Conservation (phyloP, 441 rosid genomes). For the Mallotus japonicus region DNA sequence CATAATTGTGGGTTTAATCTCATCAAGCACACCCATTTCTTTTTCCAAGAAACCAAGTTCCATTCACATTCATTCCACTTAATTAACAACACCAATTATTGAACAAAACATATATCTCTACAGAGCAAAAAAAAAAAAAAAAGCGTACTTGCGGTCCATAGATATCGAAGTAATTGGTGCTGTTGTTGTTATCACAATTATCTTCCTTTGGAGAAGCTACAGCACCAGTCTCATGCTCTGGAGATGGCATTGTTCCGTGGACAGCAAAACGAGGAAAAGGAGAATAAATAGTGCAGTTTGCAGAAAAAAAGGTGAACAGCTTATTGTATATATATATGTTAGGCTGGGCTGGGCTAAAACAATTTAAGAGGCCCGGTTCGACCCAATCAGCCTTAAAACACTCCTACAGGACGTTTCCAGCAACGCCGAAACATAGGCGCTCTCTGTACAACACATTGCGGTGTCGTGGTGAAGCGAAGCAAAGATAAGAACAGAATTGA, state of each 20-base stretch:
- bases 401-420: too few relatives aligned
- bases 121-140: not conserved
- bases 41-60: not conserved
- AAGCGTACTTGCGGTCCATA: slow-evolving; percentile 66
- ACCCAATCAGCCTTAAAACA: too few relatives aligned
- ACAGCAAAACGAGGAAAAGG: too few relatives aligned
- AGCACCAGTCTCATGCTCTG: slow-evolving; percentile 31
- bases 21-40: not conserved
- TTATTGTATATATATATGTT: too few relatives aligned
- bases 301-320: not conserved
- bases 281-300: not conserved
- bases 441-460: too few relatives aligned
- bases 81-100: not conserved
- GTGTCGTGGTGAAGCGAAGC: too few relatives aligned
- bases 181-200: slow-evolving; percentile 15
- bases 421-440: too few relatives aligned
- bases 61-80: not conserved
- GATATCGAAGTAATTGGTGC: slow-evolving; percentile 45
- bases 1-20: not conserved
- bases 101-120: not conserved
- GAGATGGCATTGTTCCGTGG: slow-evolving; percentile 33
- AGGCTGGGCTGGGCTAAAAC: not conserved
- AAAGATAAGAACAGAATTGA: too few relatives aligned
- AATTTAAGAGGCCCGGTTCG: too few relatives aligned
- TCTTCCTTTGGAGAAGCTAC: slow-evolving; percentile 32